A percentile compares a stretch with the other conserved stretches of the same genome.
Evolutionary conservation across 2,329 filamentous ascomycete genomes (phyloP).

Genomic region (Cladosporium sp.): DNA sequence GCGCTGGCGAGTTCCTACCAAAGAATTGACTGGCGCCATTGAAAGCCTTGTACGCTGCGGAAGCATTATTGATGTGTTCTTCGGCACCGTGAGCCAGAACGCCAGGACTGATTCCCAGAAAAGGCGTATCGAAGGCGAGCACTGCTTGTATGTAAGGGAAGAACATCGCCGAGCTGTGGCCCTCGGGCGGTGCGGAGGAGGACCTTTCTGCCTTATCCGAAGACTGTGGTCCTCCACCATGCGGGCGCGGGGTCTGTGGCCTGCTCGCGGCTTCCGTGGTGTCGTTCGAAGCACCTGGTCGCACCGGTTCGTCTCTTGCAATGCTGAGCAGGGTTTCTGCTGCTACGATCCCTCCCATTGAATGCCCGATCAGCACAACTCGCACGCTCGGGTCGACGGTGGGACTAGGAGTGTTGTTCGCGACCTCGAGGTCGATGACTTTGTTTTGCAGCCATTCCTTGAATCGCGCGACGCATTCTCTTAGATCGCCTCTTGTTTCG

Average conservation of each 20-base stretch:
- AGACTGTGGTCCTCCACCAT: not conserved
- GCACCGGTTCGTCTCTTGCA: conserved; percentile 56
- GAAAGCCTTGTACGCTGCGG: conserved; percentile 63
- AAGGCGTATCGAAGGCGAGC: conserved; percentile 92
- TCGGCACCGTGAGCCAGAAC: conserved; percentile 86
- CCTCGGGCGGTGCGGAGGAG: conserved; percentile 19
- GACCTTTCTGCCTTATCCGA: conserved; percentile 14
- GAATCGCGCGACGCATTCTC: conserved; percentile 67
- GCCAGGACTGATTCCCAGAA: conserved; percentile 73
- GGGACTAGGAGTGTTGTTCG: conserved; percentile 71
- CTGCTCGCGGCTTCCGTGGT: conserved; percentile 8
- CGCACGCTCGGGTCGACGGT: conserved; percentile 82
- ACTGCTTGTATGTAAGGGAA: conserved; percentile 91
- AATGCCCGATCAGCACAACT: conserved; percentile 79
- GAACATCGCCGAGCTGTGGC: conserved; percentile 56
- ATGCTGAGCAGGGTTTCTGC: conserved; percentile 81
- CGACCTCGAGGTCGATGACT: conserved; percentile 92
- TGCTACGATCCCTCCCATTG: conserved; percentile 88
- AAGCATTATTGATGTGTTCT: conserved; percentile 73
- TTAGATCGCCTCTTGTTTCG: conserved; percentile 75
- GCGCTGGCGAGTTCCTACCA: conserved; percentile 39
- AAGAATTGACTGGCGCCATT: conserved; percentile 60
- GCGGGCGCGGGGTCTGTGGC: conserved; percentile 7
- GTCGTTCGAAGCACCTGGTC: conserved; percentile 3
- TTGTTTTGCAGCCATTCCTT: conserved; percentile 83